A percentile compares a stretch with the other conserved stretches of the same genome.
Conservation (phyloP, 371 early-diverging fungal genomes). For the Pancytospora philotis region DNA sequence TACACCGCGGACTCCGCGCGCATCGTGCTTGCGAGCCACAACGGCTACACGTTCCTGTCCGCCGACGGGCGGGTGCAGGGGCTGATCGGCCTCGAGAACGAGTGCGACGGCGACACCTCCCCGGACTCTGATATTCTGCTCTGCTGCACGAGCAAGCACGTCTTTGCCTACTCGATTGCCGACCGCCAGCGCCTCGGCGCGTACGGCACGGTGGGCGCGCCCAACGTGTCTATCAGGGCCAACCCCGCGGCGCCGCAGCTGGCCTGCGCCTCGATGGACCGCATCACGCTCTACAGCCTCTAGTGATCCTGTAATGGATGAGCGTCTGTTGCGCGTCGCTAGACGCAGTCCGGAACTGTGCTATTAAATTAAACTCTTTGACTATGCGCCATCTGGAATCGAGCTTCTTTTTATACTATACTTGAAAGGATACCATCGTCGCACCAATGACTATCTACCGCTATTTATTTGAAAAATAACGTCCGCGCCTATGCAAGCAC, state of each 20-base stretch:
- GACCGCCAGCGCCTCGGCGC: slow-evolving; percentile 12
- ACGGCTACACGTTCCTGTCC: slow-evolving; percentile 5
- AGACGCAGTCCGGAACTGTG: too few species aligned
- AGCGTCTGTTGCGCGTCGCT: too few species aligned
- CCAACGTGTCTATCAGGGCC: slow-evolving; percentile 1
- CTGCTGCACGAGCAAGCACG: slow-evolving; percentile 12
- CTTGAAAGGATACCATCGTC: too few species aligned
- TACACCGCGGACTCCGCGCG: slow-evolving; percentile 21
- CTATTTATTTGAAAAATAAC: too few species aligned
- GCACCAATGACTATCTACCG: too few species aligned
- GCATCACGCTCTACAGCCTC: slow-evolving; percentile 4
- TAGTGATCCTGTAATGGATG: too few species aligned
- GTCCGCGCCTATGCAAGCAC: too few species aligned
- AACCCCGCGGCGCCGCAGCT: slow-evolving; percentile 29
- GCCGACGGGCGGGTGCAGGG: slow-evolving; percentile 9
- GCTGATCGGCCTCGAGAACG: slow-evolving; percentile 17
- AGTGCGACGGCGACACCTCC: slow-evolving; percentile 13
- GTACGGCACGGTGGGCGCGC: not conserved
- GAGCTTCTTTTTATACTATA: too few species aligned
- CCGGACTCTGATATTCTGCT: slow-evolving; percentile 27
- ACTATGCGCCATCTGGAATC: too few species aligned
- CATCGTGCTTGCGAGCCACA: slow-evolving; percentile 9
- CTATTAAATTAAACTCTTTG: too few species aligned
- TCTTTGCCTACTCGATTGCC: slow-evolving; percentile 26
- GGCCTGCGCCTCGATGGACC: slow-evolving; percentile 3